phyloP scores from a whole-genome alignment of 768 basidiomycete species.

The Termitomyces sp. region DNA sequence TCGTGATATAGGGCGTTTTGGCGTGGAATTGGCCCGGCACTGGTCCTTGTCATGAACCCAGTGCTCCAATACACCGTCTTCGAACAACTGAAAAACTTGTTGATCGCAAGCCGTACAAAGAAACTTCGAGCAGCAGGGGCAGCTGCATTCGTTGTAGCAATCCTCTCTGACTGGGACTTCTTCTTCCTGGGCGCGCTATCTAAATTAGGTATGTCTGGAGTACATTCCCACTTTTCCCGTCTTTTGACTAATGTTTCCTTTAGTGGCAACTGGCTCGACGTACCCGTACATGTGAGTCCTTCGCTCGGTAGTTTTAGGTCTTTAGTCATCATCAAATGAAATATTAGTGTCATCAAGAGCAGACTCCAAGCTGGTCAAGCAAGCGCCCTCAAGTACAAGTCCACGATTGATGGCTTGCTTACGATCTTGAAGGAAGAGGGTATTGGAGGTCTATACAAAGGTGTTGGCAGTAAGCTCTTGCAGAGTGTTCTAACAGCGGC shows the following conservation, averaged over 20 bases:
- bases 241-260: neutral
- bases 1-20: conserved; percentile 62
- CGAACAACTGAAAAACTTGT: conserved; percentile 87
- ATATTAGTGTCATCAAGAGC: conserved; percentile 63
- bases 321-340: neutral
- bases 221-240: neutral
- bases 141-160: conserved; percentile 36
- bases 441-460: conserved; percentile 79
- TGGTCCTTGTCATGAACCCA: conserved; percentile 91
- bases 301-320: neutral
- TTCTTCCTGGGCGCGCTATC: conserved; percentile 94
- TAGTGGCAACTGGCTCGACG: conserved; percentile 44
- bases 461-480: conserved; percentile 80
- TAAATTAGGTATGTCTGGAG: conserved; percentile 60
- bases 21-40: conserved; percentile 91
- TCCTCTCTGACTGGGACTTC: conserved; percentile 81
- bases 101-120: conserved; percentile 58
- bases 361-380: conserved; percentile 73
- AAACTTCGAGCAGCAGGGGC: conserved; percentile 43
- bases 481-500: conserved; percentile 94
- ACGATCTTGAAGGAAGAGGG: conserved; percentile 79
- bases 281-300: conserved; percentile 42
- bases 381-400: conserved; percentile 64
- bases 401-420: conserved; percentile 69
- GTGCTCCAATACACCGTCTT: conserved; percentile 93